phyloP scores from a whole-genome alignment of 305 asterid species.

The Euphrasia arctica region DNA sequence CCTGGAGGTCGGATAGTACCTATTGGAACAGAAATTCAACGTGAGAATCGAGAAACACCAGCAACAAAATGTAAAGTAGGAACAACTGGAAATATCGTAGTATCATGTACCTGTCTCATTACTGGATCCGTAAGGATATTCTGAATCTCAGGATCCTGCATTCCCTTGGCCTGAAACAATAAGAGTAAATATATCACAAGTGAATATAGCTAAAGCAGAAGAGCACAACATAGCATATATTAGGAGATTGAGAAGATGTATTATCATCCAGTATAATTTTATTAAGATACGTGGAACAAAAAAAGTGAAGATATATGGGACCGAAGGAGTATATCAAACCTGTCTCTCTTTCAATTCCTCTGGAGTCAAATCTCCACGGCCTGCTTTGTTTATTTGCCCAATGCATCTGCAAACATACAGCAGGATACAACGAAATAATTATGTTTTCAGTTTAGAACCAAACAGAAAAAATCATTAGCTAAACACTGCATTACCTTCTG shows the following conservation, averaged over 20 bases:
- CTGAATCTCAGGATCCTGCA: conserved; percentile 95
- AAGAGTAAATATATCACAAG: background rate
- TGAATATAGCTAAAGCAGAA: background rate
- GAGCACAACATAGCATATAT: background rate
- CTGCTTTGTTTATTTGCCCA: conserved; percentile 75
- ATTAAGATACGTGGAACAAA: no score
- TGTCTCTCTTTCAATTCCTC: conserved; percentile 97
- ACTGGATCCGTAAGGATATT: conserved; percentile 86
- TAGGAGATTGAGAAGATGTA: no score
- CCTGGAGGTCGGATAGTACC: conserved; percentile 79
- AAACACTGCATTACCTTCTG: conserved; percentile 46
- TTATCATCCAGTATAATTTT: no score
- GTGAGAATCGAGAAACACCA: no score
- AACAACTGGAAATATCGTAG: background rate
- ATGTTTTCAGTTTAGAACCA: background rate
- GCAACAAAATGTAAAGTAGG: background rate
- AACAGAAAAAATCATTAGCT: background rate
- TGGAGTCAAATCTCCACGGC: conserved; percentile 86
- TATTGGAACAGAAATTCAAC: conserved; percentile 23
- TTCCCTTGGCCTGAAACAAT: conserved; percentile 63
- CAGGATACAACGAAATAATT: background rate
- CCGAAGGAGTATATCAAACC: conserved; percentile 38
- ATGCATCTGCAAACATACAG: conserved; percentile 54
- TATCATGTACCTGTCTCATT: conserved; percentile 74
- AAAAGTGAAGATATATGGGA: no score